Base-by-base conservation (phyloP, 345 rosid genomes). In the Litchi chinensis region DNA sequence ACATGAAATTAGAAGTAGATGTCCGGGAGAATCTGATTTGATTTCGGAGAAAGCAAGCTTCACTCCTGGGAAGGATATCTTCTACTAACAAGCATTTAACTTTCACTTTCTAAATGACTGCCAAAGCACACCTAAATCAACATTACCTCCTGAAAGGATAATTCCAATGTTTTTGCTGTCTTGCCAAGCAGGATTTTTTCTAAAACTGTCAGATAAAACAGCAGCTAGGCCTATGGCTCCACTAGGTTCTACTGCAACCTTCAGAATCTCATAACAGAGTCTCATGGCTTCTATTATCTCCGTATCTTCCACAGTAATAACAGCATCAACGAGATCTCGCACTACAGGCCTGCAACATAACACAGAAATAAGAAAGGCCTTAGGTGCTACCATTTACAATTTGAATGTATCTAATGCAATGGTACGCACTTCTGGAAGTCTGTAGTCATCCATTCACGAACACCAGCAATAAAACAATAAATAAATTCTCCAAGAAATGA, bases 211-310 rank as follows among this genome's bases (percentile, higher is more conserved):
- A 1, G 95, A 92, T 79, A 92, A 81, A 83, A 91, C 93, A 70
- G 95, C 99, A 0, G 99, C 99, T 46, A 95, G 93, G 65, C 99
- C 97, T 77, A 93, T 93, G 83, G 93, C 97, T 79, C 98, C 97
- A 79, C 98, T 95, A 41, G 98, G 99, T 83, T 95, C 99, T 16
- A 92, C 89, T 8, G 88, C 91, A 73, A 93, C 89, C 79, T 95
- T 95, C 75, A 95, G 86, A 80, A 93, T 88, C 87, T 93, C 97
- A 21, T 86, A 93, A 70, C 97, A 91, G 77, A 92, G 95, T 82
- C 82, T 90, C 98, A 90, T 95, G 43, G 97, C 99, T 72, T 91
- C 89, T 18, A 93, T 48, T 67, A 93, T 92, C 77, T 93, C 95
- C 0, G 24, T 8, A 70, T 95, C 96, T 5, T 95, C 95, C 79